Conservation (phyloP, 176 grass and related monocot genomes). For the Carex parvula region DNA sequence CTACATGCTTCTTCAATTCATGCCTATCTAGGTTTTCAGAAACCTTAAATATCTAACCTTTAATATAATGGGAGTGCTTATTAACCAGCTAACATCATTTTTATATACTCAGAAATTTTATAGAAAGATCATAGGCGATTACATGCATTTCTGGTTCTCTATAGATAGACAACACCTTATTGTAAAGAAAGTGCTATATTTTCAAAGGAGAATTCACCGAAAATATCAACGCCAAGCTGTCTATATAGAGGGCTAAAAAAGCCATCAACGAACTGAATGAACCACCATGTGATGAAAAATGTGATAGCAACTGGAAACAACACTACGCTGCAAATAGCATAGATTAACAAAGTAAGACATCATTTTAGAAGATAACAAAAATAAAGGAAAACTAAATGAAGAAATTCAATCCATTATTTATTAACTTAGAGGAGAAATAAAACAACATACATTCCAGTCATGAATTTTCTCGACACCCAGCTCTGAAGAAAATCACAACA, state of each 20-base stretch:
- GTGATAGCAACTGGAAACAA: conserved; percentile 96
- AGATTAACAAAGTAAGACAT: neutral
- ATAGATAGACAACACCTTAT: neutral
- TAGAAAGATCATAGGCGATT: neutral
- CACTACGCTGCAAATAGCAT: conserved; percentile 69
- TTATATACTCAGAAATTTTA: neutral
- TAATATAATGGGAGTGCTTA: neutral
- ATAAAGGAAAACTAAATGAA: neutral
- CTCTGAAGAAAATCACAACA: conserved; percentile 98
- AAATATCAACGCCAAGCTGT: conserved; percentile 79
- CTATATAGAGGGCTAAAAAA: conserved; percentile 99
- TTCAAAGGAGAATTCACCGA: conserved; percentile 50
- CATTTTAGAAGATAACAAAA: conserved; percentile 1
- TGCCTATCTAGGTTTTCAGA: neutral
- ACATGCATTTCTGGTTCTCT: neutral
- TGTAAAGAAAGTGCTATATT: neutral
- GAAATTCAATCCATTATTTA: neutral
- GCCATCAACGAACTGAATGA: conserved; percentile 97
- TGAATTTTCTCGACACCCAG: conserved; percentile 99
- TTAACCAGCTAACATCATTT: neutral
- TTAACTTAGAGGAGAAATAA: neutral
- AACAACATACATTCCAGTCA: conserved; percentile 90
- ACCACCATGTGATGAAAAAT: conserved; percentile 99
- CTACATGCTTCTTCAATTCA: neutral
- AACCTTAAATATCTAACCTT: neutral